phyloP scores from a whole-genome alignment of 495 filamentous ascomycete genomes.

The Friedmanniomyces endolithicus region DNA sequence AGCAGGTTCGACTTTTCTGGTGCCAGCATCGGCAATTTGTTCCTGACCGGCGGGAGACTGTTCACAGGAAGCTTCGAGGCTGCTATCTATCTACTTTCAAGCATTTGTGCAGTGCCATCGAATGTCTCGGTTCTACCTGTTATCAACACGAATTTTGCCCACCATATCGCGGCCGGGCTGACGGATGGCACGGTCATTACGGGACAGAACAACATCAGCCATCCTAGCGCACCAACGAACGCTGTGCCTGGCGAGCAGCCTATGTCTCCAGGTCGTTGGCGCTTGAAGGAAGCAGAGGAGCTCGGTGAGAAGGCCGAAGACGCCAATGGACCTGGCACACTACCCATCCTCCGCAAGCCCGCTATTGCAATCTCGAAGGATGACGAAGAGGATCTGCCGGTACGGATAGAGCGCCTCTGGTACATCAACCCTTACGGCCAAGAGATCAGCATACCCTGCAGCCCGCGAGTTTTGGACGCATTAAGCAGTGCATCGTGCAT shows the following conservation, averaged over 20 bases:
- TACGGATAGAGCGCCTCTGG: constrained; percentile 73
- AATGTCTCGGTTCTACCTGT: constrained; percentile 72
- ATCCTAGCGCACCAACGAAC: constrained; percentile 51
- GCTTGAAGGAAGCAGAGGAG: constrained; percentile 23
- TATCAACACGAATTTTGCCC: constrained; percentile 85
- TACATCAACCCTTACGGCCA: constrained; percentile 95
- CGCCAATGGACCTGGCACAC: constrained; percentile 73
- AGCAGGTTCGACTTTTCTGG: constrained; percentile 78
- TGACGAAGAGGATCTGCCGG: constrained; percentile 55
- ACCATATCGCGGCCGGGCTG: constrained; percentile 81
- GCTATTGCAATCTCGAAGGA: constrained; percentile 71
- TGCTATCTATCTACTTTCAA: constrained; percentile 38
- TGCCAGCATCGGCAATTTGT: constrained; percentile 87
- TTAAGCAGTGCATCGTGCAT: constrained; percentile 51
- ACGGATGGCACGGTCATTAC: constrained; percentile 66
- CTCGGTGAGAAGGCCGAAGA: constrained; percentile 50
- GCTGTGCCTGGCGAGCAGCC: constrained; percentile 27
- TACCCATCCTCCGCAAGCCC: constrained; percentile 64
- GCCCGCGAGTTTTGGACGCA: constrained; percentile 61
- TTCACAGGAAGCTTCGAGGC: constrained; percentile 32
- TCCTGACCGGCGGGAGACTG: constrained; percentile 51
- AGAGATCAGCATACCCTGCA: constrained; percentile 71
- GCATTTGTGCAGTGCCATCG: constrained; percentile 65
- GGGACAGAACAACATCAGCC: constrained; percentile 85
- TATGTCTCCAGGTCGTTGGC: constrained; percentile 25